phyloP scores from a whole-genome alignment of 345 rosid genomes.

The Salix exigua region DNA sequence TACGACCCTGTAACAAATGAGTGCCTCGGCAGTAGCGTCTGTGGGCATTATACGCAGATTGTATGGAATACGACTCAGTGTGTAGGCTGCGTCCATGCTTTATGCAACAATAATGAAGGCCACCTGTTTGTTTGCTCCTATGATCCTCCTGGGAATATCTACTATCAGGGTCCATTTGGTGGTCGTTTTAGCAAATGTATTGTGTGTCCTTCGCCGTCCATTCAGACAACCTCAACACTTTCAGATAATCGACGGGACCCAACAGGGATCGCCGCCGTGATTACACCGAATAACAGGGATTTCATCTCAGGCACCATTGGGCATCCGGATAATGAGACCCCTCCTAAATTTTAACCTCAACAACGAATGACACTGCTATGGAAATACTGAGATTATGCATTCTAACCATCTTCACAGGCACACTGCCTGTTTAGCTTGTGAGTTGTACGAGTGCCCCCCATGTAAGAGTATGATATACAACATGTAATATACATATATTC shows the following conservation, averaged over 20 bases:
- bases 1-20: slow-evolving; percentile 31
- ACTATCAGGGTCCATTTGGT: slow-evolving; percentile 41
- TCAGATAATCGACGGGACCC: background rate
- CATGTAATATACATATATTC: background rate
- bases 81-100: slow-evolving; percentile 40
- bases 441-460: background rate
- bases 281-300: too few relatives aligned
- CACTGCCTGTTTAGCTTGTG: background rate
- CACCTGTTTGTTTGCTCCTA: slow-evolving; percentile 41
- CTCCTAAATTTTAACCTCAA: too few relatives aligned
- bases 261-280: background rate
- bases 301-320: background rate
- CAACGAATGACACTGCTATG: too few relatives aligned
- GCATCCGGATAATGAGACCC: background rate
- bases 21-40: slow-evolving; percentile 26
- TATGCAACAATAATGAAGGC: slow-evolving; percentile 23
- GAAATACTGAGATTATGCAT: background rate
- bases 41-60: slow-evolving; percentile 63
- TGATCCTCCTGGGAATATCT: slow-evolving; percentile 49
- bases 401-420: background rate
- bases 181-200: slow-evolving; percentile 7
- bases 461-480: background rate
- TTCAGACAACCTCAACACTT: background rate
- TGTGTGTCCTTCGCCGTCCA: slow-evolving; percentile 1
- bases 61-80: slow-evolving; percentile 36